These are phyloP conservation scores for Neodidymelliopsis sp. DNA, from an alignment of 2,329 filamentous ascomycete species.

Conservation along the genomic window DNA sequence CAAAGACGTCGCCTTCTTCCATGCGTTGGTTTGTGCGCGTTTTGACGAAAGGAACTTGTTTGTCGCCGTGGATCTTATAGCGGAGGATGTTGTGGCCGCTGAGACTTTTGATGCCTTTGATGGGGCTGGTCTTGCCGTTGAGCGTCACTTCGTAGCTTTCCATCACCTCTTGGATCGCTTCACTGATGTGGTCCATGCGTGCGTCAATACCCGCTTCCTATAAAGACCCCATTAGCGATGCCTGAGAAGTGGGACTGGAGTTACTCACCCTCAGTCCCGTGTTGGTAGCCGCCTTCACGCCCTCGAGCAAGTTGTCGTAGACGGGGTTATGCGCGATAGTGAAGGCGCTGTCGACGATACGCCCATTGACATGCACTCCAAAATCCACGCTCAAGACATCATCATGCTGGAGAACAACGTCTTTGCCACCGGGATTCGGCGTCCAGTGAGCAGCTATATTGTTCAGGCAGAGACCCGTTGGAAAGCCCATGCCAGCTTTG, in stretches of 20 bases:
- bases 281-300: slow-evolving; percentile 72
- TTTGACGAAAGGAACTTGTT: slow-evolving; percentile 93
- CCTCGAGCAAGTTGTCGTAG: slow-evolving; percentile 70
- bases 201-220: slow-evolving; percentile 90
- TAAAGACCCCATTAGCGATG: slow-evolving; percentile 9
- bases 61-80: slow-evolving; percentile 89
- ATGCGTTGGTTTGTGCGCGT: slow-evolving; percentile 86
- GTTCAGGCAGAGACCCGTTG: slow-evolving; percentile 81
- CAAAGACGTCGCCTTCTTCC: slow-evolving; percentile 95
- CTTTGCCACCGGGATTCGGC: slow-evolving; percentile 85
- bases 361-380: slow-evolving; percentile 73
- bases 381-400: slow-evolving; percentile 81
- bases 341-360: slow-evolving; percentile 76
- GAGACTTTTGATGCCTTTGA: slow-evolving; percentile 85
- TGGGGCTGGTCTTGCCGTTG: slow-evolving; percentile 75
- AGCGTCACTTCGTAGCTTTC: slow-evolving; percentile 89
- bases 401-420: slow-evolving; percentile 71
- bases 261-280: slow-evolving; percentile 73
- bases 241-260: neutral
- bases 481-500: slow-evolving; percentile 83
- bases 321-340: slow-evolving; percentile 71
- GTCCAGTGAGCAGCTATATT: slow-evolving; percentile 85
- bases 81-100: slow-evolving; percentile 92
- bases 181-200: slow-evolving; percentile 83
- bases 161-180: slow-evolving; percentile 88